Conservation (phyloP, 2,329 filamentous ascomycete genomes). For the Trichophyton equinum region DNA sequence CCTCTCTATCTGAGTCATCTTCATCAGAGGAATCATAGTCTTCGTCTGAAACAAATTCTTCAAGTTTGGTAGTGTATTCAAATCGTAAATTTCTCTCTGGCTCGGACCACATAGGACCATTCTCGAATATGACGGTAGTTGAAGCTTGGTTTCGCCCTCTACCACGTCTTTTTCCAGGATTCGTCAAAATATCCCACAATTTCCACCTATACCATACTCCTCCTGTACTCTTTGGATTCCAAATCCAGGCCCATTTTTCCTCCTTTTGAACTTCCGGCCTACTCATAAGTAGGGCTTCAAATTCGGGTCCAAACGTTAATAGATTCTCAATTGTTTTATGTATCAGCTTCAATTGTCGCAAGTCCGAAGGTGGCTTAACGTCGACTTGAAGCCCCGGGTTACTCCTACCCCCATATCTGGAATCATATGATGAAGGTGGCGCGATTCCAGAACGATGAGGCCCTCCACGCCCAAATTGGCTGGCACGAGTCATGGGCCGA, state of each 20-base stretch:
- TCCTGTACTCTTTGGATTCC: conserved; percentile 65
- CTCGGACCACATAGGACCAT: conserved; percentile 61
- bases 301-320: conserved; percentile 67
- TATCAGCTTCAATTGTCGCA: conserved; percentile 68
- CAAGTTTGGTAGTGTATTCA: conserved; percentile 63
- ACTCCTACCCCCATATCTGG: conserved; percentile 35
- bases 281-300: conserved; percentile 86
- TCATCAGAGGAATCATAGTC: conserved; percentile 83
- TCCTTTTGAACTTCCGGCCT: conserved; percentile 69
- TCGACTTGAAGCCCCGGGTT: conserved; percentile 51
- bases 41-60: conserved; percentile 69
- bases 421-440: conserved; percentile 59
- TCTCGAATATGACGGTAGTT: conserved; percentile 50
- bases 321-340: conserved; percentile 77
- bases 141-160: conserved; percentile 35
- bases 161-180: conserved; percentile 33
- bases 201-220: conserved; percentile 90
- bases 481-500: conserved; percentile 45
- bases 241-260: conserved; percentile 89
- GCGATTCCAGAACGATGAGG: conserved; percentile 54
- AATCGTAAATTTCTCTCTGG: conserved; percentile 63
- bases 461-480: conserved; percentile 19
- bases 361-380: conserved; percentile 62
- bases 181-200: conserved; percentile 74
- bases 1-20: conserved; percentile 47